Percentiles rank a stretch among this genome's conserved stretches.
phyloP scores from a whole-genome alignment of 2,329 filamentous ascomycete genomes.

The Alternaria sp. region DNA sequence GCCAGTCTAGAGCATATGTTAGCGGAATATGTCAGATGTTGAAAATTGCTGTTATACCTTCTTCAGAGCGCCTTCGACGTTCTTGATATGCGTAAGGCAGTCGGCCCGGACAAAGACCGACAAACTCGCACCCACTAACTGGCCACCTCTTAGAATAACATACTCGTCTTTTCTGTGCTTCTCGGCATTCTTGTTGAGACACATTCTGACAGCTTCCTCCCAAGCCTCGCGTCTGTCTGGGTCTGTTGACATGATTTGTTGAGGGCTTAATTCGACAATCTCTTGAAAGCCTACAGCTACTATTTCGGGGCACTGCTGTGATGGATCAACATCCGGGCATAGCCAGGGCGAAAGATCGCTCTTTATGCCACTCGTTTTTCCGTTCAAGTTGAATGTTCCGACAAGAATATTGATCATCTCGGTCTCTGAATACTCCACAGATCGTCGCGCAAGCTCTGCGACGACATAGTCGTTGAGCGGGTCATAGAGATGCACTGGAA shows the following conservation, averaged over 20 bases:
- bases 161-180: constrained; percentile 75
- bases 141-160: constrained; percentile 86
- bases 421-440: constrained; percentile 74
- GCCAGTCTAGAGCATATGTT: constrained; percentile 64
- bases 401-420: constrained; percentile 80
- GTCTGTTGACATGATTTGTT: constrained; percentile 99
- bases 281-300: constrained; percentile 95
- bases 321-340: constrained; percentile 67
- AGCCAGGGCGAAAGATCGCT: constrained; percentile 88
- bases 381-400: constrained; percentile 95
- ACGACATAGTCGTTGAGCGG: constrained; percentile 92
- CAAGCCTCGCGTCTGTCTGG: constrained; percentile 82
- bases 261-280: constrained; percentile 95
- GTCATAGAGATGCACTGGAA: constrained; percentile 85
- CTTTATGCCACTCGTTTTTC: constrained; percentile 76
- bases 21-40: not conserved
- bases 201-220: constrained; percentile 80
- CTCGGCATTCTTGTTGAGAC: constrained; percentile 74
- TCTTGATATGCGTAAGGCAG: constrained; percentile 82
- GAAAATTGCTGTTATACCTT: constrained; percentile 59
- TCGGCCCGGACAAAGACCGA: constrained; percentile 89
- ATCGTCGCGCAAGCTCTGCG: constrained; percentile 72
- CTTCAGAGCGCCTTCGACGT: constrained; percentile 94
- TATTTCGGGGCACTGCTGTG: constrained; percentile 76
- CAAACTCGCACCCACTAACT: constrained; percentile 91